Conservation (phyloP, 495 filamentous ascomycete species). For the Aspergillus avenaceus region DNA sequence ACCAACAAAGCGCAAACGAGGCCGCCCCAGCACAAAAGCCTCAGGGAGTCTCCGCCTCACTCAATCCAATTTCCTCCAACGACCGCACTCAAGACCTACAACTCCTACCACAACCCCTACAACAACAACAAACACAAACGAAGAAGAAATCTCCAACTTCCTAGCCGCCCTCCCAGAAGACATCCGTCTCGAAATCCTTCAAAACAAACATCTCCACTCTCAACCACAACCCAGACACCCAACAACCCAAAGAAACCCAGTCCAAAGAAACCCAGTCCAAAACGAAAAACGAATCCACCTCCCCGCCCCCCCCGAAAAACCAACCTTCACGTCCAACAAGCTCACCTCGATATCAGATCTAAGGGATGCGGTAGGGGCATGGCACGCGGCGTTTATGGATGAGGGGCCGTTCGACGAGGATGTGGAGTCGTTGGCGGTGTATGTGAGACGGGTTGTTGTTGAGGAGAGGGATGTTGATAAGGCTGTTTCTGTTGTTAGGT, state of each 20-base stretch:
- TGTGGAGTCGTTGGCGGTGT: constrained; percentile 63
- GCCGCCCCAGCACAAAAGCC: constrained; percentile 39
- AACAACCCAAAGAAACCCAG: no score
- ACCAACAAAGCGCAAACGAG: constrained; percentile 56
- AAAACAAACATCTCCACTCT: constrained; percentile 53
- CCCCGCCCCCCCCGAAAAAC: constrained; percentile 48
- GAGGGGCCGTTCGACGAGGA: constrained; percentile 75
- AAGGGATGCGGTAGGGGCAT: constrained; percentile 57
- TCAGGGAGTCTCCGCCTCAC: constrained; percentile 44
- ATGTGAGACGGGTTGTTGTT: constrained; percentile 61
- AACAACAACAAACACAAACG: constrained; percentile 4
- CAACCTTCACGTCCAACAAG: constrained; percentile 62
- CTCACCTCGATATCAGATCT: constrained; percentile 54
- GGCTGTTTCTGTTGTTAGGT: constrained; percentile 60
- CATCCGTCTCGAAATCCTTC: constrained; percentile 70
- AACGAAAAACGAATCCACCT: constrained; percentile 45
- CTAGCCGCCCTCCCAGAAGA: constrained; percentile 79
- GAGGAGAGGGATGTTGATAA: constrained; percentile 77
- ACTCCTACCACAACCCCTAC: constrained; percentile 14
- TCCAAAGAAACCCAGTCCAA: no score
- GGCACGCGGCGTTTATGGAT: constrained; percentile 60
- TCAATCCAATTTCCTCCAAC: constrained; percentile 65
- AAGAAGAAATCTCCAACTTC: constrained; percentile 40
- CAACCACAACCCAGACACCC: constrained; percentile 38
- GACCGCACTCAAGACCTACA: constrained; percentile 25